Percentiles rank a stretch among this genome's conserved stretches.
phyloP scores from a whole-genome alignment of 208 protist genomes.

The Balamuthia mandrillaris region DNA sequence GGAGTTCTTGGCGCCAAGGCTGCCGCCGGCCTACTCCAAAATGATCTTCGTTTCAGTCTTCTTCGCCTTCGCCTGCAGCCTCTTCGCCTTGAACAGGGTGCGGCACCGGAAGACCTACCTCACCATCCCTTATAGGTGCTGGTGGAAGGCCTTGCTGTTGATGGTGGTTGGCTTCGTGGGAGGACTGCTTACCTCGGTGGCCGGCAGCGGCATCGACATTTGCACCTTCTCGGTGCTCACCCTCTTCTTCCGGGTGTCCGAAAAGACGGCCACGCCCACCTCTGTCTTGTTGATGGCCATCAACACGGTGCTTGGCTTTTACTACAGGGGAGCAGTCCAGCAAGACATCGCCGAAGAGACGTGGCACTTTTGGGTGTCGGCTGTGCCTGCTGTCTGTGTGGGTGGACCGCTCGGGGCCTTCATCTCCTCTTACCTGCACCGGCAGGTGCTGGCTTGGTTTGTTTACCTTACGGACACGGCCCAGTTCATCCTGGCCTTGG shows the following conservation, averaged over 20 bases:
- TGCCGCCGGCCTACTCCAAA: not conserved
- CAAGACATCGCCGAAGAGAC: not conserved
- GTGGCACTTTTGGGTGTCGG: constrained; percentile 20
- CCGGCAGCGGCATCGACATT: constrained; percentile 18
- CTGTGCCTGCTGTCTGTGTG: not conserved
- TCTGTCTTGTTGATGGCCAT: not conserved
- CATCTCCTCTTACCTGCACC: constrained; percentile 35
- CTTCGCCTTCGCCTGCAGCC: not conserved
- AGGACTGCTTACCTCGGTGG: constrained; percentile 22
- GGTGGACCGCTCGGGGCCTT: constrained; percentile 42
- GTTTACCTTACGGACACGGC: constrained; percentile 37
- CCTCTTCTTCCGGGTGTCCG: constrained; percentile 22
- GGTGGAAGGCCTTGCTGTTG: not conserved
- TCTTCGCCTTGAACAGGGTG: constrained; percentile 16
- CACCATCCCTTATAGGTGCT: not conserved
- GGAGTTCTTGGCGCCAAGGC: not conserved
- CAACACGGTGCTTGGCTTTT: not conserved
- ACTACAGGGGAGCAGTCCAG: not conserved
- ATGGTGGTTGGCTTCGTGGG: constrained; percentile 19
- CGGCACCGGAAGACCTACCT: not conserved
- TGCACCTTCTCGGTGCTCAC: not conserved
- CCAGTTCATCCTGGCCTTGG: constrained; percentile 33
- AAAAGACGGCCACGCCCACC: constrained; percentile 37
- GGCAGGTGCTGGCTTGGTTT: not conserved
- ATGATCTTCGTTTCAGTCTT: not conserved